Evolutionary conservation across 2,329 filamentous ascomycete genomes (phyloP).

Genomic region (Thermoascus crustaceus): DNA sequence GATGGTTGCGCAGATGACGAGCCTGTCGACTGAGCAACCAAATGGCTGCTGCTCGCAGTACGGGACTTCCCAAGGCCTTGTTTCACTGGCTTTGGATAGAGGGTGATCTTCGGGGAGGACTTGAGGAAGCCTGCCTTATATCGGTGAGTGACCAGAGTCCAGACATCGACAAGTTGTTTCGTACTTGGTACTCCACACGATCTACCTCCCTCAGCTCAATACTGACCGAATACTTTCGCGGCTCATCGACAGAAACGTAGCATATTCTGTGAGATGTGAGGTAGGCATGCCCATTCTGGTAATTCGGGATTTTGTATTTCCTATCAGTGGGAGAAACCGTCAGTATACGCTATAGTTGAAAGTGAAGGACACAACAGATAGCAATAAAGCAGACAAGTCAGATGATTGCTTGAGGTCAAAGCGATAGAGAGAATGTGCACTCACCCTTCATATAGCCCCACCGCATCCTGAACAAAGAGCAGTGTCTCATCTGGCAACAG

Average conservation of each 20-base stretch:
- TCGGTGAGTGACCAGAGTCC: constrained; percentile 11
- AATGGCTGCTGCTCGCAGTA: constrained; percentile 41
- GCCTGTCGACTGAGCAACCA: constrained; percentile 17
- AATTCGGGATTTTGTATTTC: constrained; percentile 88
- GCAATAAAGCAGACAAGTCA: too few species aligned
- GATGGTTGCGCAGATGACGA: constrained; percentile 27
- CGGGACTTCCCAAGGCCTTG: constrained; percentile 47
- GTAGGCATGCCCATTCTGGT: constrained; percentile 94
- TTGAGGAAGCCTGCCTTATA: constrained; percentile 78
- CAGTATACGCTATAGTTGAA: too few species aligned
- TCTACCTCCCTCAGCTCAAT: constrained; percentile 89
- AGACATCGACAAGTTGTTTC: constrained; percentile 13
- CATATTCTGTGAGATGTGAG: constrained; percentile 91
- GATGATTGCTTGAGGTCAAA: constrained; percentile 8
- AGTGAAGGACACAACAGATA: too few species aligned
- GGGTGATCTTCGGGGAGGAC: constrained; percentile 85
- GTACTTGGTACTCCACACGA: constrained; percentile 77
- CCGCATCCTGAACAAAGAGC: constrained; percentile 93
- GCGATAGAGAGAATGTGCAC: constrained; percentile 23
- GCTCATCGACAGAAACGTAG: constrained; percentile 84
- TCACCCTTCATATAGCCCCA: constrained; percentile 95
- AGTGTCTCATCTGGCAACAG: constrained; percentile 90
- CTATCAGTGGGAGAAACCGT: constrained; percentile 42
- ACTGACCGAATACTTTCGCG: constrained; percentile 73
- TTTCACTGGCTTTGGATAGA: constrained; percentile 73